These are phyloP conservation scores for Exobasidium cylindrosporum DNA, from an alignment of 1,284 basidiomycete genomes.

Conservation along the genomic window DNA sequence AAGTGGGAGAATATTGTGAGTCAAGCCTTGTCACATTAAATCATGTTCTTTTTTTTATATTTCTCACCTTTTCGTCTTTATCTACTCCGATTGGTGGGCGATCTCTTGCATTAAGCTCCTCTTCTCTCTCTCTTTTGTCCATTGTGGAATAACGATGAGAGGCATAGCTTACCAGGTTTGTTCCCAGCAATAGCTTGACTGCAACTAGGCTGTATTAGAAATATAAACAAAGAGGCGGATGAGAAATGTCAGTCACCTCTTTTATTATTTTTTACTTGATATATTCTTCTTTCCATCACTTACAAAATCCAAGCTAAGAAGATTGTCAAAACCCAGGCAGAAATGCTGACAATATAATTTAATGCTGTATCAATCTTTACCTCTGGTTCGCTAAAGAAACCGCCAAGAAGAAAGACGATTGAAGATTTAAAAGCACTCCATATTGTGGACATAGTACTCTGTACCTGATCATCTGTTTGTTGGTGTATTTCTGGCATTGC, in stretches of 20 bases:
- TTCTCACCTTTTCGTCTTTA: constrained; percentile 25
- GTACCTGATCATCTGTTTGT: neutral
- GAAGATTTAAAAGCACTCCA: neutral
- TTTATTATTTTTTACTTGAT: neutral
- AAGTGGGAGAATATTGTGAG: neutral
- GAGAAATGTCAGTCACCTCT: too few relatives aligned
- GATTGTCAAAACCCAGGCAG: constrained; percentile 31
- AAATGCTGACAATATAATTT: constrained; percentile 26
- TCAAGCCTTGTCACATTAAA: neutral
- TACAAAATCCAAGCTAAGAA: constrained; percentile 38
- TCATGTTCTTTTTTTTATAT: neutral
- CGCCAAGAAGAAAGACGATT: neutral
- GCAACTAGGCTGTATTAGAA: constrained; percentile 27
- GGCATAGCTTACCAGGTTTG: constrained; percentile 45
- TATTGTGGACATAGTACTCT: neutral
- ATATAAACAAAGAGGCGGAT: constrained; percentile 12
- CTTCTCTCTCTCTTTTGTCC: constrained; percentile 44
- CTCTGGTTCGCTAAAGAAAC: constrained; percentile 25
- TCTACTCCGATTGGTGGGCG: constrained; percentile 48
- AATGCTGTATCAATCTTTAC: constrained; percentile 23
- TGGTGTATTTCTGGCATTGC: constrained; percentile 24
- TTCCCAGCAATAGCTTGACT: constrained; percentile 50
- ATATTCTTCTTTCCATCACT: constrained; percentile 8
- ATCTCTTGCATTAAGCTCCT: constrained; percentile 42
- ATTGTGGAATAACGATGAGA: constrained; percentile 42